These are phyloP conservation scores for Panaeolus cyanescens DNA, from an alignment of 768 basidiomycete species.

Conservation along the genomic window DNA sequence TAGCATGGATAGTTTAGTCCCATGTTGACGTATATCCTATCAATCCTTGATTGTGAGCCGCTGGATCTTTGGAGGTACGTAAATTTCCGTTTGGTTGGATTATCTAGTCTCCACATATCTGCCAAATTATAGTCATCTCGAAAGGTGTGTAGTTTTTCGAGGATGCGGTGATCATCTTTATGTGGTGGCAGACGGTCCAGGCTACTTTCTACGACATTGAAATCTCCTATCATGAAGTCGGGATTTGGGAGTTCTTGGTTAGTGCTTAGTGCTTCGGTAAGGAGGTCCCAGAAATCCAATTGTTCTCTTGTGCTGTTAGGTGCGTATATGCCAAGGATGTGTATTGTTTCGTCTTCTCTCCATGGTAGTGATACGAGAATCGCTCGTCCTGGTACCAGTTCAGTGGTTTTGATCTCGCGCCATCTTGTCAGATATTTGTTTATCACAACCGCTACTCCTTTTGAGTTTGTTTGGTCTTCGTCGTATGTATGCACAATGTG, in stretches of 20 bases:
- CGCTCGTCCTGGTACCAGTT: conserved; percentile 30
- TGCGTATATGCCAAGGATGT: conserved; percentile 21
- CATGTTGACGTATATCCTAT: too few relatives aligned
- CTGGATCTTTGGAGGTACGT: too few relatives aligned
- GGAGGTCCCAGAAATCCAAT: conserved; percentile 28
- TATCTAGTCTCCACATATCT: too few relatives aligned
- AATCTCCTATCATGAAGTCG: conserved; percentile 26
- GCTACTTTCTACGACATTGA: conserved; percentile 1
- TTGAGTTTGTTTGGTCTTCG: conserved; percentile 17
- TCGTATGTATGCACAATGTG: conserved; percentile 17
- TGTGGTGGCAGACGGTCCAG: conserved; percentile 15
- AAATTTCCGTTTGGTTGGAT: too few relatives aligned
- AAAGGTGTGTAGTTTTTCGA: too few relatives aligned
- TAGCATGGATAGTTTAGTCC: too few relatives aligned
- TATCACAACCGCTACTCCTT: conserved; percentile 33
- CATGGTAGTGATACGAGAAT: conserved; percentile 12
- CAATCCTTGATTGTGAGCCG: too few relatives aligned
- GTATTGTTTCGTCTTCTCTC: conserved; percentile 17
- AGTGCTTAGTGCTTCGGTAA: conserved; percentile 15
- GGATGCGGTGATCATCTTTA: conserved; percentile 14
- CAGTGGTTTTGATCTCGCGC: neutral
- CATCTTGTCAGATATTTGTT: conserved; percentile 26
- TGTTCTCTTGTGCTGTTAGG: conserved; percentile 27
- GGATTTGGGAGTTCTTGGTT: conserved; percentile 18
- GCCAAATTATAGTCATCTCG: too few relatives aligned